Base-by-base conservation (phyloP, 2,329 filamentous ascomycete species). In the Huntiella decipiens region DNA sequence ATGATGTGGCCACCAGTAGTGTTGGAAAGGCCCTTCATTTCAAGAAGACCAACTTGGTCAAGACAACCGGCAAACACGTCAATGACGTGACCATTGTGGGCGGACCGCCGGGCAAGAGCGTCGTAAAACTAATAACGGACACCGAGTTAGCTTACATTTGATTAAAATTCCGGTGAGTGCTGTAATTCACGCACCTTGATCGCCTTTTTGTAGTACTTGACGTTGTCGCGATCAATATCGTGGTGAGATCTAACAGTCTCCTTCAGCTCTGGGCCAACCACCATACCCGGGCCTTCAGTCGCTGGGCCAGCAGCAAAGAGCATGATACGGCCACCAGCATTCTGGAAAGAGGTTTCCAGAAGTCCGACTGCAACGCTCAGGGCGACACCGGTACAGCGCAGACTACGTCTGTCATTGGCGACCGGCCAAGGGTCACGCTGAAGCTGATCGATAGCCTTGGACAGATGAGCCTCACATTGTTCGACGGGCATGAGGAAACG, bases 161-260 rank as follows among this genome's bases (percentile, higher is more conserved):
- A 58, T 28, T 44, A 6, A 4, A 37, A 35, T 22, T 22, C 13
- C 35, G 32, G 8, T 28, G 15, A 19, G 16, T 16, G 16, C 28
- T 35, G 10, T 7, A 8, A 13, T 11, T 22, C 12, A 38, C 67
- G 49, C 61, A 85, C 82, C 76, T 96, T 98, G 43, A 95, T 65
- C 16, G 91, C 91, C 66, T 98, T 98, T 71, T 98, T 98, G 67
- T 93, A 96, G 65, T 96, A 95, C 63, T 98, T 98, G 66, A 94
- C 93, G 60, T 95, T 95, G 63, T 98, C 91, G 48, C 87, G 78
- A 60, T 98, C 91, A 61, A 98, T 98, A 57, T 98, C 91, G 63
- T 98, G 91, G 64, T 98, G 91, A 37, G 88, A 96, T 58, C 91
- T 81, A 53, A 98, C 96, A 7, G 92, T 86, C 61, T 98, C 91